Conservation (phyloP, 495 filamentous ascomycete species). For the Daldinia loculata region DNA sequence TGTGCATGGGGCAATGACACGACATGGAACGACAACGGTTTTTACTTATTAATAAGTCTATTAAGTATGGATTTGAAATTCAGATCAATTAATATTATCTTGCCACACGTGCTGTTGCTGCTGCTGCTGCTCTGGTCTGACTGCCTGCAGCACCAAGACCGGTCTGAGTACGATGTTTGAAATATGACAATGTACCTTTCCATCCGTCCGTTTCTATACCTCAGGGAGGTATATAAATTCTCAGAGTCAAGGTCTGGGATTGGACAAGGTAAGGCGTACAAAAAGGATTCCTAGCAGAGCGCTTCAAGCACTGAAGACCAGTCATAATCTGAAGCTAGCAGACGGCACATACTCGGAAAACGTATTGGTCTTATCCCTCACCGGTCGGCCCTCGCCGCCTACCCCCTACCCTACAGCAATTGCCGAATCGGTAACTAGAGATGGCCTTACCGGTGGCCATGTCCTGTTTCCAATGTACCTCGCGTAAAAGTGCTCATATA, state of each 20-base stretch:
- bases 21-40: constrained; percentile 37
- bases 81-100: constrained; percentile 29
- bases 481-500: constrained; percentile 39
- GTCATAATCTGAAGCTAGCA: constrained; percentile 39
- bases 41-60: constrained; percentile 16
- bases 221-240: constrained; percentile 27
- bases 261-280: constrained; percentile 39
- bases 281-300: constrained; percentile 26
- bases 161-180: constrained; percentile 30
- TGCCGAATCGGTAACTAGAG: constrained; percentile 38
- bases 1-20: constrained; percentile 38
- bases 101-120: constrained; percentile 4
- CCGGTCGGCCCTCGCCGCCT: constrained; percentile 41
- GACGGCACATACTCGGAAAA: constrained; percentile 38
- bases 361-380: constrained; percentile 42
- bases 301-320: constrained; percentile 19
- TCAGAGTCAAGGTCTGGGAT: constrained; percentile 38
- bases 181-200: constrained; percentile 32
- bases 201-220: constrained; percentile 28
- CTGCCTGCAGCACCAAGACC: constrained; percentile 39
- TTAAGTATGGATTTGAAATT: constrained; percentile 21
- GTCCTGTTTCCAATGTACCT: constrained; percentile 15
- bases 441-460: constrained; percentile 33
- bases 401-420: constrained; percentile 37
- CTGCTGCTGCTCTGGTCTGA: constrained; percentile 29